These are phyloP conservation scores for Aspergillus pseudoterreus DNA, from an alignment of 2,329 filamentous ascomycete species.

Conservation along the genomic window DNA sequence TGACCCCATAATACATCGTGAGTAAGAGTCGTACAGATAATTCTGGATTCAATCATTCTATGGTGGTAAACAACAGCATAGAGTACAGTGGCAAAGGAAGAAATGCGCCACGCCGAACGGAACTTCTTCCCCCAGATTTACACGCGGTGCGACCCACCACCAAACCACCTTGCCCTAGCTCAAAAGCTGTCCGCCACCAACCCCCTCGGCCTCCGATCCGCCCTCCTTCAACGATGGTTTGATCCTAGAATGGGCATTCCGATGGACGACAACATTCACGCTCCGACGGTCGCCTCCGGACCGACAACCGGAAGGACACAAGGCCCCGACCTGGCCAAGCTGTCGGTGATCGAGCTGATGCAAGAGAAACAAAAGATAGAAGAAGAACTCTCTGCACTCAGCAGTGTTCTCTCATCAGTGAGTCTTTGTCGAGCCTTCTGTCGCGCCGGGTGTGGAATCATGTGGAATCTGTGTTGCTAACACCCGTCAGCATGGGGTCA, in stretches of 20 bases:
- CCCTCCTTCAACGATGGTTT: constrained; percentile 7
- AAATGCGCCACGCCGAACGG: constrained; percentile 1
- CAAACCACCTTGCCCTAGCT: background rate
- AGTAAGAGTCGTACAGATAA: no score
- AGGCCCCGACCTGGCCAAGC: constrained; percentile 60
- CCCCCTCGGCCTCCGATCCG: constrained; percentile 2
- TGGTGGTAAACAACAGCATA: no score
- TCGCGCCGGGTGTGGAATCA: background rate
- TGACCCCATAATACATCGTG: no score
- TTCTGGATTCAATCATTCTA: no score
- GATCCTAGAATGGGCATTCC: constrained; percentile 47
- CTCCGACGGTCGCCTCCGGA: constrained; percentile 72
- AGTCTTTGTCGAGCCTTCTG: constrained; percentile 27
- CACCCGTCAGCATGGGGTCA: constrained; percentile 72
- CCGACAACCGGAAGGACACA: constrained; percentile 58
- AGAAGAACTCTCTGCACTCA: constrained; percentile 78
- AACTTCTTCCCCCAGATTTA: constrained; percentile 3
- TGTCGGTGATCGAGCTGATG: constrained; percentile 76
- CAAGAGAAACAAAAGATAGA: constrained; percentile 81
- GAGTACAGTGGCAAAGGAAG: background rate
- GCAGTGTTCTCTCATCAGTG: constrained; percentile 85
- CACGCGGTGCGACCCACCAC: background rate
- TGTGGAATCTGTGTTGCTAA: background rate
- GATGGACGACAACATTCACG: constrained; percentile 64
- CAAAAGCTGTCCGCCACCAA: constrained; percentile 7